Evolutionary conservation across 1,284 basidiomycete species (phyloP), one percentile per base, ranked within the genome.

Genomic region (Pisolithus thermaeus): DNA sequence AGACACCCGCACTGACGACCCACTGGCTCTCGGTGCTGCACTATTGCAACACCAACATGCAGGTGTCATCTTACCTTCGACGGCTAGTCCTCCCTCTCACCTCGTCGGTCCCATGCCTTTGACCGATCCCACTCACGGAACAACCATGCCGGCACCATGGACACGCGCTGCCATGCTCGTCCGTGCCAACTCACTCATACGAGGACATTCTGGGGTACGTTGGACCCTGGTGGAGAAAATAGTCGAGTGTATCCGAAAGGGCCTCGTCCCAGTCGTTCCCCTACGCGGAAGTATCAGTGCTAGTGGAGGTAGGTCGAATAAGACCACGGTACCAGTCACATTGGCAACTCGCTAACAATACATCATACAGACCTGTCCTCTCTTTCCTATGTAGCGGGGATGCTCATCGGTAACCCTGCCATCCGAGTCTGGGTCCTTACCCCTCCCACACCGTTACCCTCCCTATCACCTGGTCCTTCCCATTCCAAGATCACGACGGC

Each of bases 101-200:
- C 11, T 28, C 16, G 18, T 46, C 51, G 68, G 76, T 36, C 73
- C 70, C 6, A 72, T 84, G 11, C 86, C 87, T 16, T 79, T 88
- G 32, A 71, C 76, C 20, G 83, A 87, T 58, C 83, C 85, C 1
- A 64, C 84, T n/a, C 69, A 76, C n/a, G 79, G 80, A 22, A 79
- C 80, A 46, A 81, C 77, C 55, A 91, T 93, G 87, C 92, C 92
- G n/a, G 84, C 90, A 56, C 73, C 89, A 7, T 93, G 91, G 87
- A 90, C 92, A n/a, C 83, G 90, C 47, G 92, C 87, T 14, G 90
- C 92, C 1, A 91, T 94, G 59, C 72, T 92, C 8, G 78, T 95
- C 56, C 85, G 92, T 58, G 85, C 90, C 74, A 94, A 93, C 71
- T 91, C 88, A 2, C 79, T 92, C 48, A 80, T 91, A 50, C 82